Conservation (phyloP, 371 early-diverging fungal genomes). For the Fennellomyces sp. region DNA sequence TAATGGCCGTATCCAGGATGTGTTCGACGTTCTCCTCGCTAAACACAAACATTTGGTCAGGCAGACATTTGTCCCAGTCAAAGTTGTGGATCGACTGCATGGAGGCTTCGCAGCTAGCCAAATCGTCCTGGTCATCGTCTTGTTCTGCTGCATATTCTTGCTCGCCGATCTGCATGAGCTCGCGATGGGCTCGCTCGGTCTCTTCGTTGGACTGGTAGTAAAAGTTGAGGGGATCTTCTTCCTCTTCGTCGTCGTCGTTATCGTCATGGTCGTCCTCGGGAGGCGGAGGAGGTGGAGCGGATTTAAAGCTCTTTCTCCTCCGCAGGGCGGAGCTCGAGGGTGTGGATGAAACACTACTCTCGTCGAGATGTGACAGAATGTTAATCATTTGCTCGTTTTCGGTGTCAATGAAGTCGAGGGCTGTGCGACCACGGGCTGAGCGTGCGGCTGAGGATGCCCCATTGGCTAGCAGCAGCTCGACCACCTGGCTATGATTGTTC, state of each 20-base stretch:
- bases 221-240: constrained; percentile 21
- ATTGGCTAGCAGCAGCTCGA: constrained; percentile 70
- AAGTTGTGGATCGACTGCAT: constrained; percentile 58
- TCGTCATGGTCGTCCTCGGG: neutral
- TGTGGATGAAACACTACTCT: neutral
- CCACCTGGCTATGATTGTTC: constrained; percentile 78
- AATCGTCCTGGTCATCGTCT: constrained; percentile 9
- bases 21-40: constrained; percentile 66
- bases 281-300: neutral
- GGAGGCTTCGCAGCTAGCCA: constrained; percentile 23
- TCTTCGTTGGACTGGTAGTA: constrained; percentile 33
- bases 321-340: neutral
- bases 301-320: neutral
- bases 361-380: constrained; percentile 31
- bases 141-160: constrained; percentile 8
- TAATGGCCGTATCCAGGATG: constrained; percentile 72
- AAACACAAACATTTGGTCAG: constrained; percentile 93
- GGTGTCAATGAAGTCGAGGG: constrained; percentile 71
- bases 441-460: constrained; percentile 74
- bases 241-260: constrained; percentile 6
- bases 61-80: constrained; percentile 77
- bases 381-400: constrained; percentile 59
- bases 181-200: neutral
- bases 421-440: constrained; percentile 75
- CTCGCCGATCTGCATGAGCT: neutral